Evolutionary conservation across 345 rosid species (phyloP).

Genomic region (Conringia planisiliqua): DNA sequence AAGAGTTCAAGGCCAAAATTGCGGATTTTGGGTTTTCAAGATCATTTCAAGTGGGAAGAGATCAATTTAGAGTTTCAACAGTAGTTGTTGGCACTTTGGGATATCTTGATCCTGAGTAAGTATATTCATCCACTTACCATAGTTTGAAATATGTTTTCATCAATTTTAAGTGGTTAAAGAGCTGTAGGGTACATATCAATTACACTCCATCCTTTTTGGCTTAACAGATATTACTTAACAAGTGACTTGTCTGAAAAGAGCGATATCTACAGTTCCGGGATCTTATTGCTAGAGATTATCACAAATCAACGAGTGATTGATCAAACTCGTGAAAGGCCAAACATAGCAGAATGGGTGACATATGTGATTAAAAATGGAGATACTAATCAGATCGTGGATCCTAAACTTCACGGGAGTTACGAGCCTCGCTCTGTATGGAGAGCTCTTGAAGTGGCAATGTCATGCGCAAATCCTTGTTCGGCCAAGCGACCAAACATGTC

Average conservation of each 20-base stretch:
- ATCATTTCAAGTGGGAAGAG: slow-evolving; percentile 13
- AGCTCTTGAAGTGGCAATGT: slow-evolving; percentile 44
- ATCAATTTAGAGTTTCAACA: slow-evolving; percentile 17
- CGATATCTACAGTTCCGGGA: slow-evolving; percentile 53
- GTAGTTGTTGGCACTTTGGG: slow-evolving; percentile 29
- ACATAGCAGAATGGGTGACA: slow-evolving; percentile 36
- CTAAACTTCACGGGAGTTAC: slow-evolving; percentile 31
- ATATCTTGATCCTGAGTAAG: slow-evolving; percentile 33
- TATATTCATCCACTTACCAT: neutral
- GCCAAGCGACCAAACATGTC: slow-evolving; percentile 42
- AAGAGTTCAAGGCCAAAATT: slow-evolving; percentile 44
- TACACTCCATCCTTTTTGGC: neutral
- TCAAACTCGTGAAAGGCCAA: slow-evolving; percentile 8
- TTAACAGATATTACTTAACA: slow-evolving; percentile 26
- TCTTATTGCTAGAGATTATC: slow-evolving; percentile 44
- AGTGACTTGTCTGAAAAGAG: slow-evolving; percentile 39
- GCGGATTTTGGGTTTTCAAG: slow-evolving; percentile 29
- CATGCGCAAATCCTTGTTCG: slow-evolving; percentile 30
- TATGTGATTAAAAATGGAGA: slow-evolving; percentile 34
- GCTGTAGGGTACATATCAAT: neutral
- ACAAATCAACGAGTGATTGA: slow-evolving; percentile 41
- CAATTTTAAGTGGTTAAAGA: neutral
- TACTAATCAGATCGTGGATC: slow-evolving; percentile 37
- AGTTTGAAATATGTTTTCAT: neutral
- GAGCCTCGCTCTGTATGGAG: slow-evolving; percentile 37